Conservation (phyloP, 2,329 filamentous ascomycete genomes). For the Fusarium domesticum region DNA sequence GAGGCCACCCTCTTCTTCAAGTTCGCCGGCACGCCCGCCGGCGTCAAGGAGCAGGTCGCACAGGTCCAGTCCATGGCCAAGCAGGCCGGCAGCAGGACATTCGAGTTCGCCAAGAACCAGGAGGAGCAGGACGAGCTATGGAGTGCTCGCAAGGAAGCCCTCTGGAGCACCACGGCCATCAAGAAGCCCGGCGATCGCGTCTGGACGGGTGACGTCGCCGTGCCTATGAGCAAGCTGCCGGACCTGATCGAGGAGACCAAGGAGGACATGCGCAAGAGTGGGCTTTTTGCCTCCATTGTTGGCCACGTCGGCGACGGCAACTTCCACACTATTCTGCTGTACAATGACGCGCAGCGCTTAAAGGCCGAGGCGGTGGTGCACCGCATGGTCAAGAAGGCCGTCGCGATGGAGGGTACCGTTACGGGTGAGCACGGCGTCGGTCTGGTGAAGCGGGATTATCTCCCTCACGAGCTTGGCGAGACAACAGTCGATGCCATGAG, state of each 20-base stretch:
- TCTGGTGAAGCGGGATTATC: constrained; percentile 79
- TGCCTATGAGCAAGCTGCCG: constrained; percentile 71
- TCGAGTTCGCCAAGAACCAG: constrained; percentile 71
- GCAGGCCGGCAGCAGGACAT: constrained; percentile 60
- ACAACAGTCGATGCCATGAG: constrained; percentile 78
- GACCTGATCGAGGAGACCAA: constrained; percentile 74
- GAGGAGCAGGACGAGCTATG: constrained; percentile 75
- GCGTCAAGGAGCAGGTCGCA: constrained; percentile 75
- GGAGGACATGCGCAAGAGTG: constrained; percentile 42
- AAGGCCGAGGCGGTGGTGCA: constrained; percentile 71
- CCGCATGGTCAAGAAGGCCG: constrained; percentile 80
- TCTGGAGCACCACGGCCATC: constrained; percentile 75
- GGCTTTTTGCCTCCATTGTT: constrained; percentile 53
- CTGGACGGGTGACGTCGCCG: constrained; percentile 85
- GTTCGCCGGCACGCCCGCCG: constrained; percentile 66
- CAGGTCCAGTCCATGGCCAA: constrained; percentile 64
- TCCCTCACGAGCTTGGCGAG: constrained; percentile 73
- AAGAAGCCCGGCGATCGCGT: constrained; percentile 65
- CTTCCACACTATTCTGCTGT: constrained; percentile 65
- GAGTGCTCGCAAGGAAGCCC: constrained; percentile 78
- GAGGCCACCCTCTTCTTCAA: constrained; percentile 81
- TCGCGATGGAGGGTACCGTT: constrained; percentile 81
- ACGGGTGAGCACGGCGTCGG: constrained; percentile 86
- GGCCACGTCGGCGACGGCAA: constrained; percentile 77
- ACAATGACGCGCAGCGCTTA: constrained; percentile 63